Conservation (phyloP, 208 protist genomes). For the Herpetomonas samuelpessoai region DNA sequence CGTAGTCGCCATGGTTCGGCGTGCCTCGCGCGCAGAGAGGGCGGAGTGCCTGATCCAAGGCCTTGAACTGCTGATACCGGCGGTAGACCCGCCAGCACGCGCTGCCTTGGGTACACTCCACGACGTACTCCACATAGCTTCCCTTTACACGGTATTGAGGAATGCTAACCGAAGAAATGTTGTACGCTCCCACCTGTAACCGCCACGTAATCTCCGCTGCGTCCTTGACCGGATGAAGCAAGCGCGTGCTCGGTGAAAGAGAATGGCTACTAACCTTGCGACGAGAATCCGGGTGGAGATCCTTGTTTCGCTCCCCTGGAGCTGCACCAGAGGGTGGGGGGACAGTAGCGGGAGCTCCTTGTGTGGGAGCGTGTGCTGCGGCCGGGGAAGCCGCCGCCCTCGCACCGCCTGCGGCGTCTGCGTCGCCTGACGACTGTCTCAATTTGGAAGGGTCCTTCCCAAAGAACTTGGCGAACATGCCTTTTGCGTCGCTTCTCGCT, state of each 20-base stretch:
- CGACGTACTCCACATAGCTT: conserved; percentile 72
- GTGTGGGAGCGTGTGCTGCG: neutral
- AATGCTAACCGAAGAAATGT: conserved; percentile 47
- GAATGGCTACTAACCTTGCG: too few species aligned
- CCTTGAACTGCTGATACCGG: conserved; percentile 84
- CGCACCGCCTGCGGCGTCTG: neutral
- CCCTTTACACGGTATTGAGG: conserved; percentile 64
- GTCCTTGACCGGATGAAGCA: conserved; percentile 20
- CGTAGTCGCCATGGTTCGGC: conserved; percentile 57
- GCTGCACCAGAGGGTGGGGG: too few species aligned
- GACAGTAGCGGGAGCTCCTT: too few species aligned
- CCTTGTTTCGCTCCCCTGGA: too few species aligned
- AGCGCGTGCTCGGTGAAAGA: neutral
- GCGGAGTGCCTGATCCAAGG: conserved; percentile 59
- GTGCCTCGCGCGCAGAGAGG: conserved; percentile 38
- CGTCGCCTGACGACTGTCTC: too few species aligned
- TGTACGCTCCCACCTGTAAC: conserved; percentile 14
- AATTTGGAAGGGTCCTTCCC: neutral
- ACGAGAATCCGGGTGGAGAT: neutral
- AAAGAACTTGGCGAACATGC: neutral
- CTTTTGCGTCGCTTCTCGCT: too few species aligned
- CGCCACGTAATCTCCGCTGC: conserved; percentile 17
- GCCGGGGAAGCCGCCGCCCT: neutral
- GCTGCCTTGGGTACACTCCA: conserved; percentile 49
- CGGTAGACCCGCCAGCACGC: conserved; percentile 66